Base-by-base conservation (phyloP, 1,284 basidiomycete genomes). In the Cryptococcus floricola region DNA sequence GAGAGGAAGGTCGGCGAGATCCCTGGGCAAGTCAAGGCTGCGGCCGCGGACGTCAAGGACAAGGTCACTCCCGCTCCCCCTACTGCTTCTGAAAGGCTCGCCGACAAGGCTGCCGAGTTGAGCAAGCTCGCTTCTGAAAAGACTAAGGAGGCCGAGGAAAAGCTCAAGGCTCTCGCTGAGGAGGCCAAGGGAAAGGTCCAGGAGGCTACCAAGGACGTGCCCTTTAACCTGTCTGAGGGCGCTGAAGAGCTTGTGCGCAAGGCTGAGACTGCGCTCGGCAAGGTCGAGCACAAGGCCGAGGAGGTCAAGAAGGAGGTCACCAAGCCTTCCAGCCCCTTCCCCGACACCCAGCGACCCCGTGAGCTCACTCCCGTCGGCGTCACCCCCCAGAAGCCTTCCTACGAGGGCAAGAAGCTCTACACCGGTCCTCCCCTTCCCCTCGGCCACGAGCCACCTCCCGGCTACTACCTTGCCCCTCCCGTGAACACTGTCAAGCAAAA, bases 361-460 rank as follows among this genome's bases (percentile, higher is more conserved):
- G 66, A 72, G 9, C 70, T 76, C 42, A 77, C 75, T 44, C 74
- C 69, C 27, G 70, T 68, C 54, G 68, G 76, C 7, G 75, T 76
- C 50, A 76, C 72, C 39, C 73, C 65, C 19, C 58, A 65, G 48
- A 63, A 64, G 54, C 70, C 70, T 56, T 62, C 66, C 23, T 58
- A 58, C 60, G 68, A 69, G 56, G 73, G 74, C 39, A 78, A 82
- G 54, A 79, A 82, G 59, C 76, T 88, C 28, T 94, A 93, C 71
- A 77, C 79, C 42, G 82, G 77, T 14, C 71, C 75, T 39, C 84
- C 87, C n/a, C 81, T 96, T 39, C 93, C 92, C 23, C 77, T 97
- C 53, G 93, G 92, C 7, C 89, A 89, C 70, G 91, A 96, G 74
- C 89, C 88, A 16, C 92, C 92, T 45, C 91, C 90, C 34, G 93